phyloP scores from a whole-genome alignment of 2,329 filamentous ascomycete genomes.

The Leptographium wingfieldii region DNA sequence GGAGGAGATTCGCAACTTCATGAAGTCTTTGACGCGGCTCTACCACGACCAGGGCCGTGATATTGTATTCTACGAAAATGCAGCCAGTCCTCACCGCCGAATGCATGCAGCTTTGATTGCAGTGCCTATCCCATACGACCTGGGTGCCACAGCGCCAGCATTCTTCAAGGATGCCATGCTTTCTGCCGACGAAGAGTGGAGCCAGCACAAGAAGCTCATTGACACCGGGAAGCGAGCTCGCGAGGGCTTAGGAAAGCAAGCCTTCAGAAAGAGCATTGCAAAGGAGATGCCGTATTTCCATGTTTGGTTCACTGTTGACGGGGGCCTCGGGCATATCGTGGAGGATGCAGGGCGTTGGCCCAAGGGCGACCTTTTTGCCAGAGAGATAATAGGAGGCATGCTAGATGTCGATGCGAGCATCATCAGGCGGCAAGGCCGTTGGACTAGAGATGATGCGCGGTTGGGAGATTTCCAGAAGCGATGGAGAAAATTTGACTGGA shows the following conservation, averaged over 20 bases:
- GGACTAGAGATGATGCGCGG: slow-evolving; percentile 58
- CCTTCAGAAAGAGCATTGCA: slow-evolving; percentile 70
- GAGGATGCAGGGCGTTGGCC: slow-evolving; percentile 83
- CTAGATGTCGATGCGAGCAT: slow-evolving; percentile 69
- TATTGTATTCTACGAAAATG: slow-evolving; percentile 96
- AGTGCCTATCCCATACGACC: slow-evolving; percentile 76
- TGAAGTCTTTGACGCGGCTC: slow-evolving; percentile 89
- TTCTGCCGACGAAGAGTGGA: slow-evolving; percentile 81
- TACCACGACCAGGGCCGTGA: slow-evolving; percentile 89
- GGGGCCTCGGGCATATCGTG: slow-evolving; percentile 82
- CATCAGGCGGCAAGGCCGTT: slow-evolving; percentile 81
- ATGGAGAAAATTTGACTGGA: slow-evolving; percentile 93
- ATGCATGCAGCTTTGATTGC: slow-evolving; percentile 76
- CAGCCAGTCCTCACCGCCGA: slow-evolving; percentile 64
- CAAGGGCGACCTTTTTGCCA: slow-evolving; percentile 77
- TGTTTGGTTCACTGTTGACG: slow-evolving; percentile 87
- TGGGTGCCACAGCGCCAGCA: slow-evolving; percentile 84
- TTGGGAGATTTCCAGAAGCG: slow-evolving; percentile 67
- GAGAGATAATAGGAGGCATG: slow-evolving; percentile 89
- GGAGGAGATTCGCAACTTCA: slow-evolving; percentile 98
- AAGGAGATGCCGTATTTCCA: slow-evolving; percentile 99
- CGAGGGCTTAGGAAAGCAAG: slow-evolving; percentile 62
- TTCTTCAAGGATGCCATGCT: slow-evolving; percentile 95
- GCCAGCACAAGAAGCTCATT: slow-evolving; percentile 88
- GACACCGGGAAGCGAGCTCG: slow-evolving; percentile 59